Evolutionary conservation across 1,139 yeast species (phyloP).

Genomic region (Yamadazyma mexicana): DNA sequence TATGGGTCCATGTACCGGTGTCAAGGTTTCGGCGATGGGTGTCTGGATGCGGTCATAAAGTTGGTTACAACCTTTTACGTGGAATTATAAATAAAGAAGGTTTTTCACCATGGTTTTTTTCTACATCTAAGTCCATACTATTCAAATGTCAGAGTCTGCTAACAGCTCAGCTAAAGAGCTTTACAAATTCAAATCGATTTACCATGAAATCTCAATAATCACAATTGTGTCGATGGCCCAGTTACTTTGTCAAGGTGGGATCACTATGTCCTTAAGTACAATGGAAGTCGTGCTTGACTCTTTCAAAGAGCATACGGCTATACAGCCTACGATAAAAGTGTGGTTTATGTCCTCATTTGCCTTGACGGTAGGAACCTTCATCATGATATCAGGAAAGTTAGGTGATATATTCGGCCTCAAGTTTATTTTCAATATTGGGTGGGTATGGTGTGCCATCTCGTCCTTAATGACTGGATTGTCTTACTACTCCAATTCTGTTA

Average conservation of each 20-base stretch:
- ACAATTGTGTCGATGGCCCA: slow-evolving; percentile 39
- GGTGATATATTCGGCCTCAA: slow-evolving; percentile 58
- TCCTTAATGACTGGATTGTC: slow-evolving; percentile 50
- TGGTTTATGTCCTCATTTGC: slow-evolving; percentile 64
- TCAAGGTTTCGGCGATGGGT: slow-evolving; percentile 1
- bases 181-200: slow-evolving; percentile 17
- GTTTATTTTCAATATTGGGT: slow-evolving; percentile 41
- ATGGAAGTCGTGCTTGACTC: slow-evolving; percentile 37
- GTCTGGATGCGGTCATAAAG: background rate
- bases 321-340: slow-evolving; percentile 27
- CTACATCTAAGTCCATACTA: background rate
- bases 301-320: slow-evolving; percentile 16
- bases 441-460: slow-evolving; percentile 45
- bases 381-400: slow-evolving; percentile 57
- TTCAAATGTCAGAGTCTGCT: background rate
- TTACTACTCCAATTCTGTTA: slow-evolving; percentile 39
- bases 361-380: slow-evolving; percentile 58
- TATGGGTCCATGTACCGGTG: slow-evolving; percentile 5
- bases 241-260: slow-evolving; percentile 38
- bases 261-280: slow-evolving; percentile 40
- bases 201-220: slow-evolving; percentile 32
- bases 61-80: background rate
- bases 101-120: slow-evolving; percentile 3
- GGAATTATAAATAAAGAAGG: background rate
- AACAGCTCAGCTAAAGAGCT: slow-evolving; percentile 2